Percentiles rank a stretch among this genome's conserved stretches.
These are phyloP conservation scores for Cercospora zeae-maydis DNA, from an alignment of 2,329 filamentous ascomycete genomes.

Conservation along the genomic window DNA sequence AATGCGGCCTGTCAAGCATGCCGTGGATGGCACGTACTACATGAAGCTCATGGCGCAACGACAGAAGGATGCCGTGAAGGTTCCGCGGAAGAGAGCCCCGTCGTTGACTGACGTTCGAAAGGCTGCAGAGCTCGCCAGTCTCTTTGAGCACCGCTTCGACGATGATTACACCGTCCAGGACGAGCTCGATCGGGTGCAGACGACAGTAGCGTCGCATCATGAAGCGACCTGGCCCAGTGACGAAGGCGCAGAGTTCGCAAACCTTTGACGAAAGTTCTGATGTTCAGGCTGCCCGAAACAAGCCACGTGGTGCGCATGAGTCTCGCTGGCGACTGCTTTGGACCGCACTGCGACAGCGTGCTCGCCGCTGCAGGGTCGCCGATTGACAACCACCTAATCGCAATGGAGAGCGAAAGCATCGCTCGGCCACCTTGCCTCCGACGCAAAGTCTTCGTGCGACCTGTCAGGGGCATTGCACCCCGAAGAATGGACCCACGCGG, in stretches of 20 bases:
- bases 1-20: conserved; percentile 19
- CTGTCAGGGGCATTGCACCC: background rate
- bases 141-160: background rate
- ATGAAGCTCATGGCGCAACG: conserved; percentile 12
- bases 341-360: no score
- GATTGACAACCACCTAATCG: background rate
- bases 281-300: background rate
- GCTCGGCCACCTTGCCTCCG: background rate
- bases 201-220: background rate
- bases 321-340: no score
- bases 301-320: no score
- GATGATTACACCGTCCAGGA: background rate
- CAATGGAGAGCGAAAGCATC: background rate
- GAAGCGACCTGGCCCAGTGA: conserved; percentile 10
- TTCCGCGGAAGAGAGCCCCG: background rate
- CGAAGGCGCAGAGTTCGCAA: conserved; percentile 13
- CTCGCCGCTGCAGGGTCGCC: background rate
- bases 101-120: background rate
- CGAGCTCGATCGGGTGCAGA: background rate
- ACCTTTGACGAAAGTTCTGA: conserved; percentile 5
- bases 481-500: no score
- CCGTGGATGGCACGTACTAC: conserved; percentile 20
- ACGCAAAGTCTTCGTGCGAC: conserved; percentile 8
- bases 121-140: background rate
- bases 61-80: conserved; percentile 8